A percentile compares a stretch with the other conserved stretches of the same genome.
These are phyloP conservation scores for Herpetomonas tarakana DNA, from an alignment of 208 protist genomes.

Conservation along the genomic window DNA sequence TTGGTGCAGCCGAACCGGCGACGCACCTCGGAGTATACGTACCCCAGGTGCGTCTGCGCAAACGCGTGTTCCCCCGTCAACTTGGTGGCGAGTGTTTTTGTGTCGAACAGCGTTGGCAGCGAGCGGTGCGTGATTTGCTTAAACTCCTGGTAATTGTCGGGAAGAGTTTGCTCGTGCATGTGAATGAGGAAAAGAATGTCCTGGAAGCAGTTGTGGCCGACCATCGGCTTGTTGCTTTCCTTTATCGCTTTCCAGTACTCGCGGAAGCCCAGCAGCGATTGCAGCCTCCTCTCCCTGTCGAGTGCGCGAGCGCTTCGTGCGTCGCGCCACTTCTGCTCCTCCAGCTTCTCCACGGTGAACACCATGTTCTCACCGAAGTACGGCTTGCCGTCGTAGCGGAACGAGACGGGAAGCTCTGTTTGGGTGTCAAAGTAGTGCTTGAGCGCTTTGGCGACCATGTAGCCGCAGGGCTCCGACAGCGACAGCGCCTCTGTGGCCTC, in stretches of 20 bases:
- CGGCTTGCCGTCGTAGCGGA: constrained; percentile 18
- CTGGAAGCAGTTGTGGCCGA: constrained; percentile 79
- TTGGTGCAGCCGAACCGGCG: constrained; percentile 11
- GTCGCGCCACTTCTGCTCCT: constrained; percentile 1
- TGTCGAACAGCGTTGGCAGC: constrained; percentile 66
- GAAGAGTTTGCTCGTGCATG: constrained; percentile 61
- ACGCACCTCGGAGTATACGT: constrained; percentile 36
- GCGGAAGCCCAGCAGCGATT: constrained; percentile 37
- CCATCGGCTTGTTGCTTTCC: constrained; percentile 59
- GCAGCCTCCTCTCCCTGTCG: constrained; percentile 10
- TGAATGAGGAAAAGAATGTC: constrained; percentile 86
- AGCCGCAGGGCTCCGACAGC: background rate
- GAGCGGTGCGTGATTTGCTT: constrained; percentile 28
- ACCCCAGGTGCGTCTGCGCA: constrained; percentile 24
- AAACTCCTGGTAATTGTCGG: constrained; percentile 41
- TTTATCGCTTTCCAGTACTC: constrained; percentile 65
- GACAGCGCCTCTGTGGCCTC: background rate
- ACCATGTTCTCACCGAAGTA: constrained; percentile 20
- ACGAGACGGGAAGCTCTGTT: background rate
- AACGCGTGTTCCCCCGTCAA: constrained; percentile 14
- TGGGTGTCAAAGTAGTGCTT: background rate
- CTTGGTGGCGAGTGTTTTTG: constrained; percentile 47
- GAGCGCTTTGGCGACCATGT: background rate
- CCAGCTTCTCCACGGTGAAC: constrained; percentile 18
- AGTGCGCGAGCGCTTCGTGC: constrained; percentile 3